These are phyloP conservation scores for Fraxinus sp. DNA, from an alignment of 305 asterid species.

Conservation along the genomic window DNA sequence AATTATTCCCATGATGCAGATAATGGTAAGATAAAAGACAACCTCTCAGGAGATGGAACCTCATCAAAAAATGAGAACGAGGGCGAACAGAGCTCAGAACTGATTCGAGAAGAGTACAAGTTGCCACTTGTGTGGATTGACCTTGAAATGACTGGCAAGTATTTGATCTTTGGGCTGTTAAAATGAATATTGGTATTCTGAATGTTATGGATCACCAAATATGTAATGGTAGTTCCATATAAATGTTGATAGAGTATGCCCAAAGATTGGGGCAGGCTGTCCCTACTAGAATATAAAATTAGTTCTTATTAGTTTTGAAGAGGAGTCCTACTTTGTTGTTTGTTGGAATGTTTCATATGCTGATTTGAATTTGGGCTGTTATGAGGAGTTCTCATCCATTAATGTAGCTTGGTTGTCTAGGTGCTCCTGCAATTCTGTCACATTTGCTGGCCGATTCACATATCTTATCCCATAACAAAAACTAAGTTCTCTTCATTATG, in stretches of 20 bases:
- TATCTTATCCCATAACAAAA: neutral
- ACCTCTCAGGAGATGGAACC: conserved; percentile 30
- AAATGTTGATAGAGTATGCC: conserved; percentile 1
- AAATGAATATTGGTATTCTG: neutral
- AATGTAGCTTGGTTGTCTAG: conserved; percentile 3
- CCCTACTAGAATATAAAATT: conserved; percentile 1
- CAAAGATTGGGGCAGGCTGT: neutral
- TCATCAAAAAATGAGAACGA: conserved; percentile 29
- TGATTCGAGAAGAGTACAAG: conserved; percentile 37
- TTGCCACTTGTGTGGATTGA: conserved; percentile 97
- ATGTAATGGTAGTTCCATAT: neutral
- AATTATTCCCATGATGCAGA: conserved; percentile 33
- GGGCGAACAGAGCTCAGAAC: conserved; percentile 30
- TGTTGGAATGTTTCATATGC: neutral
- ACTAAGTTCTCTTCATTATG: neutral
- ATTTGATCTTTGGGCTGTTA: neutral
- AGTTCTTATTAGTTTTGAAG: neutral
- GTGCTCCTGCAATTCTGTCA: conserved; percentile 6
- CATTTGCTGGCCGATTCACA: conserved; percentile 1
- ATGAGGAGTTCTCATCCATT: neutral
- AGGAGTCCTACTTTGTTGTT: neutral
- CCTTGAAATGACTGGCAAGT: conserved; percentile 92
- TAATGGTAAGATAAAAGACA: conserved; percentile 29
- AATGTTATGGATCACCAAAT: neutral
- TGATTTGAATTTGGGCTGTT: neutral